Conservation (phyloP, 768 basidiomycete species). For the Tephrocybe sp. region DNA sequence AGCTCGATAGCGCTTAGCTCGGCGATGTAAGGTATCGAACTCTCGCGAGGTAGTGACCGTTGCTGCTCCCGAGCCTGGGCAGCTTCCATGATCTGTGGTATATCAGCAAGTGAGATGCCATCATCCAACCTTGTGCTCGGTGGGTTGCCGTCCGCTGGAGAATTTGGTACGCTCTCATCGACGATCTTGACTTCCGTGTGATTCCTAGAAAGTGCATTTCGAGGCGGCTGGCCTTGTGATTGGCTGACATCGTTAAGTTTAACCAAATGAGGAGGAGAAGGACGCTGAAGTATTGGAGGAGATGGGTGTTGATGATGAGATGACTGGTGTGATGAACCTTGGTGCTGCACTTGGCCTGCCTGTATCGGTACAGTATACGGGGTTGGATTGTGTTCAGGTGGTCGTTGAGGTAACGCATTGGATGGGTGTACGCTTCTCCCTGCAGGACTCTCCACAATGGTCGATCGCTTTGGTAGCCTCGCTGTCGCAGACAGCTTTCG, state of each 20-base stretch:
- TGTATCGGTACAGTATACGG: slow-evolving; percentile 33
- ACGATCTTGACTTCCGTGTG: slow-evolving; percentile 90
- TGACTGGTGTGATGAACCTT: slow-evolving; percentile 27
- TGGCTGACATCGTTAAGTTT: slow-evolving; percentile 33
- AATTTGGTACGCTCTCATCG: slow-evolving; percentile 75
- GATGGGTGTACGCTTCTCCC: slow-evolving; percentile 82
- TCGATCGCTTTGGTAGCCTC: slow-evolving; percentile 88
- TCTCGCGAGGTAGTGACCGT: slow-evolving; percentile 77
- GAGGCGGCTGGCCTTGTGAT: slow-evolving; percentile 51
- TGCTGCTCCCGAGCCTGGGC: slow-evolving; percentile 89
- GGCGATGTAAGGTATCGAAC: slow-evolving; percentile 79
- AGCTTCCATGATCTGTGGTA: slow-evolving; percentile 89
- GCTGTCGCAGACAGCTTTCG: slow-evolving; percentile 95
- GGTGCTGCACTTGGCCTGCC: slow-evolving; percentile 38
- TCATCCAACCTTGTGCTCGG: slow-evolving; percentile 53
- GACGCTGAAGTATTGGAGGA: slow-evolving; percentile 26
- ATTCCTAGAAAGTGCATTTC: slow-evolving; percentile 72
- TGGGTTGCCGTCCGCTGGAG: slow-evolving; percentile 54
- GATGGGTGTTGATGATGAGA: slow-evolving; percentile 28
- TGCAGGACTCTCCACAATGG: slow-evolving; percentile 92
- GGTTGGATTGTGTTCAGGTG: slow-evolving; percentile 38
- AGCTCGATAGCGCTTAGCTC: slow-evolving; percentile 84
- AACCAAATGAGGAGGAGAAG: slow-evolving; percentile 37
- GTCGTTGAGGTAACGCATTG: slow-evolving; percentile 51
- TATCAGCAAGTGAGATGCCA: slow-evolving; percentile 90